A percentile compares a stretch with the other conserved stretches of the same genome.
phyloP scores from a whole-genome alignment of 2,329 filamentous ascomycete species.

The Colletotrichum godetiae region DNA sequence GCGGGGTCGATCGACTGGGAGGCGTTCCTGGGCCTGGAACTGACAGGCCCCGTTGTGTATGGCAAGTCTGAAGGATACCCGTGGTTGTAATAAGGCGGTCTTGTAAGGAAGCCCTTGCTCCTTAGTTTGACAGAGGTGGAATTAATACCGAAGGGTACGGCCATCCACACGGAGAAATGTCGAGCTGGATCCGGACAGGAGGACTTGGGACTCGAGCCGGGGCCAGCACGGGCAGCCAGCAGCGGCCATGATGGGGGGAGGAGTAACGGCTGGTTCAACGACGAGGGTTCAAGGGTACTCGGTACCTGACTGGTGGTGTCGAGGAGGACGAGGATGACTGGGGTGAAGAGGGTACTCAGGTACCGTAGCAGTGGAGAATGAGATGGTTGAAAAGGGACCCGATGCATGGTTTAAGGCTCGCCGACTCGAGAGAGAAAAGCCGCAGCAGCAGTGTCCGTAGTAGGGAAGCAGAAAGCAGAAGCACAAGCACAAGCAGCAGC shows the following conservation, averaged over 20 bases:
- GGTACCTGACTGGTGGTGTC: slow-evolving; percentile 51
- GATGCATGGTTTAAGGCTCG: slow-evolving; percentile 47
- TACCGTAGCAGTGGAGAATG: slow-evolving; percentile 47
- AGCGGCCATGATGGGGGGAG: slow-evolving; percentile 38
- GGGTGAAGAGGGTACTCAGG: slow-evolving; percentile 16
- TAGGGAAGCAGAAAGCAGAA: slow-evolving; percentile 44
- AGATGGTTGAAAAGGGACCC: slow-evolving; percentile 40
- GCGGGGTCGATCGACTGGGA: slow-evolving; percentile 53
- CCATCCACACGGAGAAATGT: slow-evolving; percentile 58
- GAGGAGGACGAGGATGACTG: background rate
- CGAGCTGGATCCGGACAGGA: slow-evolving; percentile 55
- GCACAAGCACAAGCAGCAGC: slow-evolving; percentile 45
- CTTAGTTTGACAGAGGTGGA: slow-evolving; percentile 58
- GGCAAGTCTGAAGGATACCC: slow-evolving; percentile 43
- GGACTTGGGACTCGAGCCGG: slow-evolving; percentile 43
- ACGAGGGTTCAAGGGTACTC: slow-evolving; percentile 42
- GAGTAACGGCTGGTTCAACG: slow-evolving; percentile 32
- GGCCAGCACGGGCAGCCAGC: slow-evolving; percentile 50
- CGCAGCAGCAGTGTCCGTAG: slow-evolving; percentile 47
- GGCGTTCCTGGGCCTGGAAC: slow-evolving; percentile 46
- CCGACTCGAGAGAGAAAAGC: slow-evolving; percentile 48
- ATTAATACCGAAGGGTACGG: slow-evolving; percentile 59
- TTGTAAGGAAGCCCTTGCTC: slow-evolving; percentile 52
- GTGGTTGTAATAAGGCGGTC: slow-evolving; percentile 48
- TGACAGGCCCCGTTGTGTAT: slow-evolving; percentile 55